Evolutionary conservation across 352 stramenopile species (phyloP).

Genomic region (Globisporangium ultimum): DNA sequence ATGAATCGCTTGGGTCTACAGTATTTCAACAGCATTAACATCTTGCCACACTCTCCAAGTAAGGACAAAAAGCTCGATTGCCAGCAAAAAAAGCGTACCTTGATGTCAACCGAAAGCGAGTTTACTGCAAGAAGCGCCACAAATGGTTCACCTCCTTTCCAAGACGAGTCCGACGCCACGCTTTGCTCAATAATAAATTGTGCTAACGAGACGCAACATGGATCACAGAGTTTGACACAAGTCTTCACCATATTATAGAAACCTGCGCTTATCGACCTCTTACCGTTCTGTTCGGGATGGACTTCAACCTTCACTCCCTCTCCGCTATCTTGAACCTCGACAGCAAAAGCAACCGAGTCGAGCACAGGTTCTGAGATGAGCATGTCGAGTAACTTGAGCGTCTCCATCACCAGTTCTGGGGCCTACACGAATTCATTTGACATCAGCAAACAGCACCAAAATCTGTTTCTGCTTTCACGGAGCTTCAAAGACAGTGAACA

Average conservation of each 20-base stretch:
- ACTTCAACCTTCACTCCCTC: slow-evolving; percentile 7
- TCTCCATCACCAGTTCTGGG: slow-evolving; percentile 34
- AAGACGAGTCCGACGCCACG: slow-evolving; percentile 17
- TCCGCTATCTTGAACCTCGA: not conserved
- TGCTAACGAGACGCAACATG: slow-evolving; percentile 17
- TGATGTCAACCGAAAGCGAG: not conserved
- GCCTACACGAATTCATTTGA: slow-evolving; percentile 9
- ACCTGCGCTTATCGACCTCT: not conserved
- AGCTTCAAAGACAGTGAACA: slow-evolving; percentile 1
- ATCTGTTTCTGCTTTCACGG: not conserved
- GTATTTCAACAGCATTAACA: not conserved
- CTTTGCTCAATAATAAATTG: slow-evolving; percentile 40
- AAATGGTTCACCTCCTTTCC: slow-evolving; percentile 52
- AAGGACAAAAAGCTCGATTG: not conserved
- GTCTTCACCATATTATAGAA: not conserved
- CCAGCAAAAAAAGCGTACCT: not conserved
- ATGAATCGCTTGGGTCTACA: slow-evolving; percentile 19
- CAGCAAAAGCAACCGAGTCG: not conserved
- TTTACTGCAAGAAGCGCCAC: not conserved
- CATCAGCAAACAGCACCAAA: not conserved
- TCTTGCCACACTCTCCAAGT: too few relatives aligned
- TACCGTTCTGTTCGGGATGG: slow-evolving; percentile 45
- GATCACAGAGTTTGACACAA: not conserved
- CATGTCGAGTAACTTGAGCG: slow-evolving; percentile 22
- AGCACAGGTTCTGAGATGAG: slow-evolving; percentile 19